These are phyloP conservation scores for Fusarium robinianum DNA, from an alignment of 2,329 filamentous ascomycete genomes.

Conservation along the genomic window DNA sequence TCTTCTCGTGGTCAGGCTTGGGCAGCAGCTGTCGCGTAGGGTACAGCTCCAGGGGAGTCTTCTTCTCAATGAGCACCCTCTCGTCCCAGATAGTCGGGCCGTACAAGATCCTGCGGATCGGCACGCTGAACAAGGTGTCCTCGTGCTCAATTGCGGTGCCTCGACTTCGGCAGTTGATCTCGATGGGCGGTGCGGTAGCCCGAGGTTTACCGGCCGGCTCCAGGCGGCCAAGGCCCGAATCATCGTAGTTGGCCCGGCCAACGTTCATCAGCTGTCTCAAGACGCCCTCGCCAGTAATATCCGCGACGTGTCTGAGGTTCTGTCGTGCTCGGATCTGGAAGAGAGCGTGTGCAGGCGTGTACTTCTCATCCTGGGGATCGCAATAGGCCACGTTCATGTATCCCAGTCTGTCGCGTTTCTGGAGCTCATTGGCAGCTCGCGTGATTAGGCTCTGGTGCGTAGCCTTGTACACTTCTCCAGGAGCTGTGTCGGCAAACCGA, in stretches of 20 bases:
- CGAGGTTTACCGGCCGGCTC: constrained; percentile 81
- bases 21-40: constrained; percentile 72
- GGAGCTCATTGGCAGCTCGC: constrained; percentile 67
- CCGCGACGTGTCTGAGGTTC: constrained; percentile 67
- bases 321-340: constrained; percentile 78
- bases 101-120: constrained; percentile 75
- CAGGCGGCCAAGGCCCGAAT: constrained; percentile 74
- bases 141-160: constrained; percentile 68
- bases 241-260: constrained; percentile 64
- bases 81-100: constrained; percentile 69
- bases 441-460: constrained; percentile 74
- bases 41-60: constrained; percentile 67
- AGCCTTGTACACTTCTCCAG: constrained; percentile 70
- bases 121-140: constrained; percentile 75
- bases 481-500: constrained; percentile 79
- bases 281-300: constrained; percentile 72
- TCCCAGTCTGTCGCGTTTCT: constrained; percentile 63
- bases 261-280: constrained; percentile 81
- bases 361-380: constrained; percentile 63
- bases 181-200: constrained; percentile 83
- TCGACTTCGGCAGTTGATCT: constrained; percentile 75
- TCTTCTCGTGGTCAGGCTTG: constrained; percentile 76
- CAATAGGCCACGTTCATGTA: constrained; percentile 73
- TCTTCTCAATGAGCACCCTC: constrained; percentile 72
- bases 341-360: constrained; percentile 74